Conservation (phyloP, 176 grass and related monocot genomes). For the Oryza punctata region DNA sequence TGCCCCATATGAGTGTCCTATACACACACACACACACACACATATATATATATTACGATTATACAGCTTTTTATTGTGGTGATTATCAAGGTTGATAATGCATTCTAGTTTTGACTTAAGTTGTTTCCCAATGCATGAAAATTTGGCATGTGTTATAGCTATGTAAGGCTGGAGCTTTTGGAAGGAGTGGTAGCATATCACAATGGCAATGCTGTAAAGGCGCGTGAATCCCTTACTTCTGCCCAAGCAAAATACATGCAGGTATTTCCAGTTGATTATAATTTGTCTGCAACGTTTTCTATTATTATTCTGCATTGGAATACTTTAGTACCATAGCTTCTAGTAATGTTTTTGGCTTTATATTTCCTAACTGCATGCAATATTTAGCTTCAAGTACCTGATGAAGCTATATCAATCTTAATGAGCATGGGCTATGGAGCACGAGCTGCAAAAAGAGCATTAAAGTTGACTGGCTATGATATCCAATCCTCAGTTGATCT, state of each 20-base stretch:
- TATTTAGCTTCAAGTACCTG: constrained; percentile 90
- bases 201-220: constrained; percentile 67
- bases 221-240: constrained; percentile 64
- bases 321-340: background rate
- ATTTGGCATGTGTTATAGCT: constrained; percentile 55
- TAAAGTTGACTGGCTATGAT: constrained; percentile 89
- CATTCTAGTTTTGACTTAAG: constrained; percentile 18
- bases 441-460: constrained; percentile 72
- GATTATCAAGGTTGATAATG: background rate
- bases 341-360: background rate
- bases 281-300: background rate
- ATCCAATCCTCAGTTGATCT: constrained; percentile 84
- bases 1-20: too few species aligned
- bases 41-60: too few species aligned
- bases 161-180: constrained; percentile 90
- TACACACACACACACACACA: too few species aligned
- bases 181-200: constrained; percentile 98
- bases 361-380: constrained; percentile 21
- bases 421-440: constrained; percentile 85
- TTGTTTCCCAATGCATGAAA: constrained; percentile 15
- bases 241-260: constrained; percentile 86
- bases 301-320: background rate
- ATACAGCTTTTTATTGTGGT: background rate
- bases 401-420: constrained; percentile 87
- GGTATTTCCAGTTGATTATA: constrained; percentile 41